A percentile compares a stretch with the other conserved stretches of the same genome.
phyloP scores from a whole-genome alignment of 371 early-diverging fungal species.

The Nosema muscidifuracis region DNA sequence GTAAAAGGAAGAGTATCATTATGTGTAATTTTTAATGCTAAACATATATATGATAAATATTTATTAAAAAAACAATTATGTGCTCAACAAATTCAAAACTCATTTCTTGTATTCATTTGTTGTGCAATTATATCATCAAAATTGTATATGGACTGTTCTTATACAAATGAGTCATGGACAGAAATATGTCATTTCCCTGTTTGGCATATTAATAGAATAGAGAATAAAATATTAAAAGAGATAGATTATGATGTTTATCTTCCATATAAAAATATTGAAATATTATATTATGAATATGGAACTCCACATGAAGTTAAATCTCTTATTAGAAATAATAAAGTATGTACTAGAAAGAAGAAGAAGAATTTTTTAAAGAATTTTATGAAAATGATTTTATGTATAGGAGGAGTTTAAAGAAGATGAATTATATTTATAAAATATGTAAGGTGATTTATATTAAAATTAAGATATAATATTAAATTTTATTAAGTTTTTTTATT shows the following conservation, averaged over 20 bases:
- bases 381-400: too few species aligned
- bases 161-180: constrained; percentile 40
- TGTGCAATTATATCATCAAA: constrained; percentile 24
- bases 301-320: too few species aligned
- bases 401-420: too few species aligned
- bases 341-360: too few species aligned
- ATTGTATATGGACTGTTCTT: constrained; percentile 30
- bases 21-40: constrained; percentile 24
- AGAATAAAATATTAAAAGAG: constrained; percentile 10
- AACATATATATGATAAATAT: constrained; percentile 23
- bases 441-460: too few species aligned
- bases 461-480: too few species aligned
- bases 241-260: constrained; percentile 23
- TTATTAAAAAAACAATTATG: not conserved
- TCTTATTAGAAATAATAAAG: too few species aligned
- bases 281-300: constrained; percentile 12
- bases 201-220: constrained; percentile 21
- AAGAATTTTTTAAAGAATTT: too few species aligned
- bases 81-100: not conserved
- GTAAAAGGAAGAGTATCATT: not conserved
- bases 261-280: constrained; percentile 22
- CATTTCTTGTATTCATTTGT: constrained; percentile 20
- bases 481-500: too few species aligned
- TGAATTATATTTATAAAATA: too few species aligned
- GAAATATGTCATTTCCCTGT: constrained; percentile 13